A percentile compares a stretch with the other conserved stretches of the same genome.
Conservation (phyloP, 2,329 filamentous ascomycete genomes). For the Microthyrium microscopicum region DNA sequence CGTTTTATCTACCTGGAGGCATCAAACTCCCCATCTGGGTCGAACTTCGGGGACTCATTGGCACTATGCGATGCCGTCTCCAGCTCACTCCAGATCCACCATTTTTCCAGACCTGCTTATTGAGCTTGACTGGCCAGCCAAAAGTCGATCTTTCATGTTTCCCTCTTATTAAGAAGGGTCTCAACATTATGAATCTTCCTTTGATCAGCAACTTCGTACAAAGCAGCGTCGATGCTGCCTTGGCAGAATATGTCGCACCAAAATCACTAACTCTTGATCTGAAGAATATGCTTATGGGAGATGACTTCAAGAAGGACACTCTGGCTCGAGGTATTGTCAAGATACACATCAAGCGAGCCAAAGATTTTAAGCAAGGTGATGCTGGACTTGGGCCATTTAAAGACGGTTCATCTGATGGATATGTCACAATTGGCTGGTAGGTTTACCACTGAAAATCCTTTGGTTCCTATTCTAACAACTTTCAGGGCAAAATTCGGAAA, state of each 20-base stretch:
- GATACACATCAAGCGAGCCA: slow-evolving; percentile 48
- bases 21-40: slow-evolving; percentile 49
- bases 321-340: slow-evolving; percentile 46
- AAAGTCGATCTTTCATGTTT: slow-evolving; percentile 55
- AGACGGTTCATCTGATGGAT: slow-evolving; percentile 48
- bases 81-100: slow-evolving; percentile 62
- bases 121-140: slow-evolving; percentile 60
- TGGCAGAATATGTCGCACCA: slow-evolving; percentile 60
- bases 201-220: slow-evolving; percentile 62
- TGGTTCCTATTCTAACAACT: no score
- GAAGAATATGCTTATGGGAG: slow-evolving; percentile 61
- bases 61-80: slow-evolving; percentile 49
- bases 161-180: slow-evolving; percentile 49
- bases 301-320: slow-evolving; percentile 66
- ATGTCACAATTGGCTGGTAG: slow-evolving; percentile 58
- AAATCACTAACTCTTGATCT: slow-evolving; percentile 59
- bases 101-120: slow-evolving; percentile 57
- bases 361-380: slow-evolving; percentile 57
- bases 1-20: slow-evolving; percentile 48
- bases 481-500: slow-evolving; percentile 67
- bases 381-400: slow-evolving; percentile 42
- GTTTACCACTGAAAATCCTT: no score
- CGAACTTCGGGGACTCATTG: slow-evolving; percentile 54
- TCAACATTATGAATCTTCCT: slow-evolving; percentile 62
- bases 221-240: slow-evolving; percentile 54